Evolutionary conservation across 2,329 filamentous ascomycete genomes (phyloP), one percentile per base, ranked within the genome.

Genomic region (Penicillium sp.): DNA sequence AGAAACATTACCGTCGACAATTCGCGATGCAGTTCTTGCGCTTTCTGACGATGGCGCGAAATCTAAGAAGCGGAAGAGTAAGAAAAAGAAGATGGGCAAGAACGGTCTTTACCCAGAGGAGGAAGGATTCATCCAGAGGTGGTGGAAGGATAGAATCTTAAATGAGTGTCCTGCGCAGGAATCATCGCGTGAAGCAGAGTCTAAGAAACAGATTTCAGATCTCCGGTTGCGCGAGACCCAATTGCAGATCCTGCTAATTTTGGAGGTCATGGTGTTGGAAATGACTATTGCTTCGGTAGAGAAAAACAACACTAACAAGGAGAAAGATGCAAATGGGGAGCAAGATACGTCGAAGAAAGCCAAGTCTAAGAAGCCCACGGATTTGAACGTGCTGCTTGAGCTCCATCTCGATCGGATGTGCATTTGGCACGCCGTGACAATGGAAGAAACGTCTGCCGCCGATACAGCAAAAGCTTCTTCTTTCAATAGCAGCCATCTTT

Each of bases 401-500:
- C 69, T 81, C 1, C 73, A 81, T 27, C 67, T 81, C 17, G 80
- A 82, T 57, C 71, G 79, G 54, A 68, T 82, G 27, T 80, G 79
- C 59, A 82, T 82, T 52, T 82, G 80, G 80, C 78, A 81, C 65
- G 75, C 78, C 27, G 76, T 81, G 49, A 75, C 71, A 56, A 68
- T 73, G 37, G 75, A 75, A 29, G 77, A 78, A 31, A 61, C 67
- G 5, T 61, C 65, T 4, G 62, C 71, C 15, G 59, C 69, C 1
- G 68, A 73, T 25, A 63, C 69, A 17, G 58, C 65, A 29, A 72
- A 70, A 47, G 50, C 66, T 23, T 67, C 65, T 2, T 59, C 60
- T 31, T 67, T 68, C n/a, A 68, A 62, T n/a, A 64, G 68, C 29
- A 66, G 55, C 48, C 67, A 69, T 54, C 63, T 68, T 35, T 62